Evolutionary conservation across 2,329 filamentous ascomycete genomes (phyloP), one percentile per base, ranked within the genome.

Genomic region (Emmonsiellopsis sp.): DNA sequence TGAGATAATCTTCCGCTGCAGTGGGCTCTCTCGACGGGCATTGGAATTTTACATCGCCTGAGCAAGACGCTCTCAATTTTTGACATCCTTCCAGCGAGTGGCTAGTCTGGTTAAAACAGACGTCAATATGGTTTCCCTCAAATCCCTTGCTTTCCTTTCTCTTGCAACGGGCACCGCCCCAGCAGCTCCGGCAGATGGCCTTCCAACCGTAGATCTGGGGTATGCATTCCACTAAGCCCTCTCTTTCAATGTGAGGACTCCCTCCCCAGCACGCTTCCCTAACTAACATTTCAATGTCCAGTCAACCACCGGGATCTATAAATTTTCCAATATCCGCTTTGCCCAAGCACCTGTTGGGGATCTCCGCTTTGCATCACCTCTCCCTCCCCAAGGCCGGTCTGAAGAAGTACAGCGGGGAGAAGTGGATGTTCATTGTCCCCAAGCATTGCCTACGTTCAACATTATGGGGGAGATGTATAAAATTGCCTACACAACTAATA

Each of bases 281-380:
- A 20, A 50, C 15, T 53, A 20, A 32, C 26, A 41, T 37, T n/a
- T n/a, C 26, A 31, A 15, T 5, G 20, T 16, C 15, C 15, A 54
- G 69, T 59, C 64, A 51, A 68, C 71, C 1, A 66, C 65, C 9
- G 60, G 65, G 31, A 70, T 71, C 58, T 79, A 76, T 63, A 76
- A 73, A 55, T 80, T 80, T 64, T 72, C 67, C 44, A 78, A 79
- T 59, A 78, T 80, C 55, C 70, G 77, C 43, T 80, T 74, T 61
- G 77, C 76, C 13, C 73, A 74, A 31, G 72, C 78, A 16, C 77
- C 77, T 1, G 58, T 74, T 5, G 77, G 75, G 10, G 58, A 76
- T 7, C 62, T 78, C 48, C 68, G 78, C 15, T 79, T 78, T 55
- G 67, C 67, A 16, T 68, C 71, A 44, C 77, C 77, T 5, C 65